phyloP scores from a whole-genome alignment of 2,329 filamentous ascomycete genomes.

The Apiospora sp. region DNA sequence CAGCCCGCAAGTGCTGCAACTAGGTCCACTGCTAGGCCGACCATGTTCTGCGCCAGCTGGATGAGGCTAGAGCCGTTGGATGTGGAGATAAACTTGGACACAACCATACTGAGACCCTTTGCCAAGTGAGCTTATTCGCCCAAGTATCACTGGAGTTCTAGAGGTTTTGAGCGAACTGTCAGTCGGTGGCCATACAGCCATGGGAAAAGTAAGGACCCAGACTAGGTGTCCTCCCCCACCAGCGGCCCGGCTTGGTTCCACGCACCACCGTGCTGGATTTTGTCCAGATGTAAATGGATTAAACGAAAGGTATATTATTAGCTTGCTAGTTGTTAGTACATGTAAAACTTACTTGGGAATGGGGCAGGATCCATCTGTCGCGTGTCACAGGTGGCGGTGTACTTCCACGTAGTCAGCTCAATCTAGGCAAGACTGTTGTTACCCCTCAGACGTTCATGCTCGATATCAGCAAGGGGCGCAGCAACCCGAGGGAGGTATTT shows the following conservation, averaged over 20 bases:
- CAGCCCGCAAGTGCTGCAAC: not conserved
- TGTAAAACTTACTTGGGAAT: not conserved
- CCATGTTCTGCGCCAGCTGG: not conserved
- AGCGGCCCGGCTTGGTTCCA: not conserved
- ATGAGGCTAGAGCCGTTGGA: not conserved
- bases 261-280: not conserved
- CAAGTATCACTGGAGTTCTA: not conserved
- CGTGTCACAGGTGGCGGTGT: not conserved
- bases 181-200: not conserved
- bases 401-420: not conserved
- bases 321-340: not conserved
- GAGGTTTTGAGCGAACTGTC: not conserved
- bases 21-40: not conserved
- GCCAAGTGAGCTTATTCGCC: not conserved
- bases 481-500: not conserved
- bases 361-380: not conserved
- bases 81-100: not conserved
- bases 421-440: not conserved
- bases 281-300: not conserved
- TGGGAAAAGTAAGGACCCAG: not conserved
- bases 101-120: not conserved
- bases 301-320: not conserved
- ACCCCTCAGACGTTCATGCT: slow-evolving; percentile 13
- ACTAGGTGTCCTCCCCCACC: not conserved
- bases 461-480: not conserved